These are phyloP conservation scores for Filobasidium floriforme DNA, from an alignment of 768 basidiomycete genomes.

Conservation along the genomic window DNA sequence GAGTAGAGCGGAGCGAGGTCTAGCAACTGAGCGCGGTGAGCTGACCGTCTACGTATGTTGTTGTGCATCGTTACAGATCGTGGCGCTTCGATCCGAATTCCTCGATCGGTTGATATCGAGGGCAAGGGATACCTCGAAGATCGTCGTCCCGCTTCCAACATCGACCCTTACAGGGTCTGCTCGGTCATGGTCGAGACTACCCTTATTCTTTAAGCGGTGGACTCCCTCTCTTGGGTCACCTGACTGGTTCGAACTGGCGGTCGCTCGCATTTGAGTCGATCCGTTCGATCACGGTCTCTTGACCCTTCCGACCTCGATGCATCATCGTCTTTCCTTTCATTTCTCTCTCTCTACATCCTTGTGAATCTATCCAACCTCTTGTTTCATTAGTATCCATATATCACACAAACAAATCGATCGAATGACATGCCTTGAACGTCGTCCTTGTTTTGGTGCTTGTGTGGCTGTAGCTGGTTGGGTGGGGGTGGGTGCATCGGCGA, in stretches of 20 bases:
- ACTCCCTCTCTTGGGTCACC: slow-evolving; percentile 1
- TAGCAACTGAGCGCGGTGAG: not conserved
- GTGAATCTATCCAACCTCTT: not conserved
- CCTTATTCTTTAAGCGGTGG: slow-evolving; percentile 32
- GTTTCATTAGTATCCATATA: slow-evolving; percentile 2
- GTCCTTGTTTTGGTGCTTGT: too few relatives aligned
- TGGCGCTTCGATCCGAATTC: slow-evolving; percentile 50
- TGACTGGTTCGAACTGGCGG: not conserved
- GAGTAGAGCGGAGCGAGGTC: not conserved
- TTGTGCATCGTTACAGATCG: slow-evolving; percentile 11
- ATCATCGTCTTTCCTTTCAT: not conserved
- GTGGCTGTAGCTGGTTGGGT: too few relatives aligned
- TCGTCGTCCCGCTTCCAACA: slow-evolving; percentile 95
- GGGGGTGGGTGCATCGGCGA: too few relatives aligned
- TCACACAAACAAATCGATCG: not conserved
- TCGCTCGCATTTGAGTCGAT: not conserved
- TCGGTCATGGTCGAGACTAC: slow-evolving; percentile 62
- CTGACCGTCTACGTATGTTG: not conserved
- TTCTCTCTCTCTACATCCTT: not conserved
- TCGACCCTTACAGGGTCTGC: slow-evolving; percentile 86
- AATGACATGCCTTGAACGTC: not conserved
- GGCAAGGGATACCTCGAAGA: slow-evolving; percentile 95
- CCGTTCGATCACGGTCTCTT: not conserved
- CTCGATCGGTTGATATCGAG: slow-evolving; percentile 72
- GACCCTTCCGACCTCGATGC: not conserved